Conservation (phyloP, 257 asterid species). For the Solanum rostratum region DNA sequence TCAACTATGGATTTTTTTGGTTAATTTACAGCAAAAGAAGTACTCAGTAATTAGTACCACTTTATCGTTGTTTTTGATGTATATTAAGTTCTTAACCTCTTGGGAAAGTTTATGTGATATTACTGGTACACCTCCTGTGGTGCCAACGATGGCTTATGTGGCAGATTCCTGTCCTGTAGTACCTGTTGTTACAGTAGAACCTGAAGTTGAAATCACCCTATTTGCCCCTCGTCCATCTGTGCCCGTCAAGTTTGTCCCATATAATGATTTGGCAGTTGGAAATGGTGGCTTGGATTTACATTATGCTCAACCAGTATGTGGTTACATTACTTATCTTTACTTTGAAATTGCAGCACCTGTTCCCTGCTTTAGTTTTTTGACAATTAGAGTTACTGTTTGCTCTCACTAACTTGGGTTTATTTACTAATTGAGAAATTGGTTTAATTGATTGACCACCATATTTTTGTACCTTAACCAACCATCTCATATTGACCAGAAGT, state of each 20-base stretch:
- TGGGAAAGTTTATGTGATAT: too few species aligned
- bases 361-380: not conserved
- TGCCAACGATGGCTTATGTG: constrained; percentile 29
- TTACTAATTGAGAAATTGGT: not conserved
- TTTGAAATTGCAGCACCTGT: not conserved
- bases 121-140: constrained; percentile 41
- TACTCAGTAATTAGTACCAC: too few species aligned
- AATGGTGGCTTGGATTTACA: constrained; percentile 37
- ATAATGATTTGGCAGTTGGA: constrained; percentile 23
- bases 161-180: constrained; percentile 26
- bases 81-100: too few species aligned
- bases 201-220: constrained; percentile 36
- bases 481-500: not conserved
- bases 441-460: not conserved
- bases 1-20: too few species aligned
- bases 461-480: not conserved
- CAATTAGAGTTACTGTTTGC: not conserved
- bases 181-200: constrained; percentile 33
- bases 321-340: not conserved
- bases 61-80: too few species aligned
- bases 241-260: constrained; percentile 45
- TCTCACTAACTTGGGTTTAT: not conserved
- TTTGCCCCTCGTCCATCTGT: constrained; percentile 29
- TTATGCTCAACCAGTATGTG: constrained; percentile 54
- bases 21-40: too few species aligned